Evolutionary conservation across 2,329 filamentous ascomycete genomes (phyloP).

Genomic region (Ophiostoma novo-ulmi): DNA sequence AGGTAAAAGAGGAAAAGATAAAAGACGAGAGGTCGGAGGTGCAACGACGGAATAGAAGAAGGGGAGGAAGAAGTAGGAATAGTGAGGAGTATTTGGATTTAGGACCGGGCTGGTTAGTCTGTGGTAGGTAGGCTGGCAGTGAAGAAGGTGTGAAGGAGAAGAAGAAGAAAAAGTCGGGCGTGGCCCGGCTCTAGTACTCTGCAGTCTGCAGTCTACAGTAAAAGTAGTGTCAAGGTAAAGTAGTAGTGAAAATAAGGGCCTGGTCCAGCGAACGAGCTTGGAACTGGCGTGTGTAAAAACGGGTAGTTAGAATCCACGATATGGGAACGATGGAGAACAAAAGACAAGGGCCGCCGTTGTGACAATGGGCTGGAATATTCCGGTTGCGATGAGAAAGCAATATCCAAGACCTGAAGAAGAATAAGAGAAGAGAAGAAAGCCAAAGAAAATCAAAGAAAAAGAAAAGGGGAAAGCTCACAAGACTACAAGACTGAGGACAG

Average conservation of each 20-base stretch:
- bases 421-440: background rate
- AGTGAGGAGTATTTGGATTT: background rate
- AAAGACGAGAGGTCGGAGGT: slow-evolving; percentile 13
- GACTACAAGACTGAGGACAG: background rate
- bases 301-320: background rate
- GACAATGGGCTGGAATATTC: background rate
- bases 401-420: background rate
- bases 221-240: background rate
- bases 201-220: background rate
- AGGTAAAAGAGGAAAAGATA: background rate
- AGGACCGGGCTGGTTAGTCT: background rate
- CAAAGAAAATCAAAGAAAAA: background rate
- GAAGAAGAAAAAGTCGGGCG: slow-evolving; percentile 18
- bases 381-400: background rate
- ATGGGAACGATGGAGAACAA: background rate
- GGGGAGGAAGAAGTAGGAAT: slow-evolving; percentile 9
- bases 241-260: slow-evolving; percentile 15
- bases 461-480: background rate
- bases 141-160: slow-evolving; percentile 7
- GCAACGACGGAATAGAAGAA: slow-evolving; percentile 6
- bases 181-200: slow-evolving; percentile 11
- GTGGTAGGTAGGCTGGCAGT: background rate
- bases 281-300: slow-evolving; percentile 19
- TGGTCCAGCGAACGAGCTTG: slow-evolving; percentile 11
- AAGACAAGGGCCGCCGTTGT: background rate